These are phyloP conservation scores for Nepenthes mirabilis DNA, from an alignment of 148 eudicot genomes.

Conservation along the genomic window DNA sequence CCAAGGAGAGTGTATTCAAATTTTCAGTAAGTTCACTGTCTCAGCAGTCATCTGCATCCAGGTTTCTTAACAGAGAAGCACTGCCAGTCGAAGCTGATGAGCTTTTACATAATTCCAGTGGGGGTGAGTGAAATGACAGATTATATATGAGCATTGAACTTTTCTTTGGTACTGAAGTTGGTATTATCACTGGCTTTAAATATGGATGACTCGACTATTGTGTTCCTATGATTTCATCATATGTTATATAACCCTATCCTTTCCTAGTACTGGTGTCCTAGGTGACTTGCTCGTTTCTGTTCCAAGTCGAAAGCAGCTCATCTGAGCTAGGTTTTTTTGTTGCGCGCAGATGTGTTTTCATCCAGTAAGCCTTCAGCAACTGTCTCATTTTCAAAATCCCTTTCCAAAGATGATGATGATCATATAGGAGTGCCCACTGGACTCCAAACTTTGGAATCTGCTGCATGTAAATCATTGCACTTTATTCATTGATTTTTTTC, in stretches of 20 bases:
- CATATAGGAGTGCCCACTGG: constrained; percentile 34
- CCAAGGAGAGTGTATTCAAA: constrained; percentile 49
- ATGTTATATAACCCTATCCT: no score
- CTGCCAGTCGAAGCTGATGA: constrained; percentile 76
- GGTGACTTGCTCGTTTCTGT: no score
- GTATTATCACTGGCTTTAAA: no score
- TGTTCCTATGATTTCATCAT: no score
- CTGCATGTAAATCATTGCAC: constrained; percentile 51
- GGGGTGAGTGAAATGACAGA: constrained; percentile 29
- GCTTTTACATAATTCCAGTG: constrained; percentile 55
- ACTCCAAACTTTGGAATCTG: constrained; percentile 39
- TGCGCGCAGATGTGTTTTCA: background rate
- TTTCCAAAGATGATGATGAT: constrained; percentile 36
- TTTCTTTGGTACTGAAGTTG: background rate
- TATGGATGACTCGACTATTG: no score
- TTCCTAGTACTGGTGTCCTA: no score
- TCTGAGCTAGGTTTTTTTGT: background rate
- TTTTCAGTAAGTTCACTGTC: constrained; percentile 81
- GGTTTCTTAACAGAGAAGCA: constrained; percentile 52
- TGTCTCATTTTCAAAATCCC: constrained; percentile 30
- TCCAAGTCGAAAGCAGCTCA: no score
- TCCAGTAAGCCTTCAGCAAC: constrained; percentile 25
- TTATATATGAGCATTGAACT: background rate
- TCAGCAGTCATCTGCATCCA: constrained; percentile 57
- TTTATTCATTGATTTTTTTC: background rate